Percentiles rank a stretch among this genome's conserved stretches.
phyloP scores from a whole-genome alignment of 108 stramenopile species.

The Seminavis robusta region DNA sequence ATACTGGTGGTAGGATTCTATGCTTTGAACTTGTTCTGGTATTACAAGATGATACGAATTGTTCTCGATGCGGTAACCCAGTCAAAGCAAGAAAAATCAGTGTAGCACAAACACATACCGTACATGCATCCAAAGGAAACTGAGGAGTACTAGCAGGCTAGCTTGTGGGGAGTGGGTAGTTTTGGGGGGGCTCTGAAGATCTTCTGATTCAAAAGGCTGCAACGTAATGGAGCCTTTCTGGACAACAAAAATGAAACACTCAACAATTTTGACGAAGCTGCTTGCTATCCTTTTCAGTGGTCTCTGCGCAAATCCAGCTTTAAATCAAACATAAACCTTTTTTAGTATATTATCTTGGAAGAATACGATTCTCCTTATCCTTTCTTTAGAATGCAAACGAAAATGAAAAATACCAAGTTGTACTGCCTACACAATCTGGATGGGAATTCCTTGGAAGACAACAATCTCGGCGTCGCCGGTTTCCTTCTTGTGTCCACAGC shows the following conservation, averaged over 20 bases:
- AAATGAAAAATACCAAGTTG: background rate
- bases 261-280: background rate
- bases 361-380: background rate
- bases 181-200: too few species aligned
- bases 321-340: too few species aligned
- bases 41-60: slow-evolving; percentile 5
- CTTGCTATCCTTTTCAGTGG: background rate
- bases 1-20: slow-evolving; percentile 5
- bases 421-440: slow-evolving; percentile 24
- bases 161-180: too few species aligned
- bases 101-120: background rate
- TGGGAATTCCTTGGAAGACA: slow-evolving; percentile 28
- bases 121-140: too few species aligned
- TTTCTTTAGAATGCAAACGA: background rate
- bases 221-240: background rate
- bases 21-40: slow-evolving; percentile 10
- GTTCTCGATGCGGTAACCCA: slow-evolving; percentile 1
- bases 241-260: background rate
- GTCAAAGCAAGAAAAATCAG: background rate
- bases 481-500: background rate
- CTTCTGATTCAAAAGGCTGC: background rate
- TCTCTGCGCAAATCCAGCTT: background rate
- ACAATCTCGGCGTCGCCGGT: slow-evolving; percentile 5
- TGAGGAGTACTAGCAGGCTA: too few species aligned
- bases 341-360: background rate